Evolutionary conservation across 2,329 filamentous ascomycete genomes (phyloP).

Genomic region (Eurotiales sp.): DNA sequence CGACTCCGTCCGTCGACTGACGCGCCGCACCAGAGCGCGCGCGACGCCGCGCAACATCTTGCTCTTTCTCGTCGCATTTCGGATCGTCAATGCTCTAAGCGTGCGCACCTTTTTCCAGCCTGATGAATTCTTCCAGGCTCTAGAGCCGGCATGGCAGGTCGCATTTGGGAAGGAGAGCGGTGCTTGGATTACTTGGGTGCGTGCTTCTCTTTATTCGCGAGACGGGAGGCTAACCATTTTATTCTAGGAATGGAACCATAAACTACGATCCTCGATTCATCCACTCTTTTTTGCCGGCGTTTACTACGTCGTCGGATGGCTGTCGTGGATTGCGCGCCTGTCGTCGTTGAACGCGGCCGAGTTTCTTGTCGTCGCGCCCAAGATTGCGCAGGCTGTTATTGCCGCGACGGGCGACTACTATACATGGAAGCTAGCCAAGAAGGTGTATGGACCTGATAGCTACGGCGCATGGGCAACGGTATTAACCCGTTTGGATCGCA

Average conservation of each 20-base stretch:
- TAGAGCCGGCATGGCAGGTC: conserved; percentile 90
- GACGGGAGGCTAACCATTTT: conserved; percentile 15
- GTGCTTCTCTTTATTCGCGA: conserved; percentile 23
- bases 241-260: conserved; percentile 84
- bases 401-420: conserved; percentile 79
- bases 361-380: conserved; percentile 68
- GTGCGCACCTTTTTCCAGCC: conserved; percentile 94
- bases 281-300: conserved; percentile 77
- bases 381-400: conserved; percentile 69
- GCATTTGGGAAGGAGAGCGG: conserved; percentile 74
- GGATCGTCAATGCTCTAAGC: conserved; percentile 73
- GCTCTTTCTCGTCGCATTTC: conserved; percentile 58
- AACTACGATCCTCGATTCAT: conserved; percentile 84
- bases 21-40: conserved; percentile 9
- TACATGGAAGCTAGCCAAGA: conserved; percentile 76
- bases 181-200: conserved; percentile 95
- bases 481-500: conserved; percentile 20
- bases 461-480: conserved; percentile 67
- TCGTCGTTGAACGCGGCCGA: conserved; percentile 58
- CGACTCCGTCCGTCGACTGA: conserved; percentile 3
- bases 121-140: conserved; percentile 93
- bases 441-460: conserved; percentile 65
- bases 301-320: conserved; percentile 61
- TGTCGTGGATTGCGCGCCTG: conserved; percentile 41
- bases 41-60: conserved; percentile 24